Evolutionary conservation across 2,329 filamentous ascomycete genomes (phyloP), one percentile per base, ranked within the genome.

Genomic region (Fusarium guadeloupense): DNA sequence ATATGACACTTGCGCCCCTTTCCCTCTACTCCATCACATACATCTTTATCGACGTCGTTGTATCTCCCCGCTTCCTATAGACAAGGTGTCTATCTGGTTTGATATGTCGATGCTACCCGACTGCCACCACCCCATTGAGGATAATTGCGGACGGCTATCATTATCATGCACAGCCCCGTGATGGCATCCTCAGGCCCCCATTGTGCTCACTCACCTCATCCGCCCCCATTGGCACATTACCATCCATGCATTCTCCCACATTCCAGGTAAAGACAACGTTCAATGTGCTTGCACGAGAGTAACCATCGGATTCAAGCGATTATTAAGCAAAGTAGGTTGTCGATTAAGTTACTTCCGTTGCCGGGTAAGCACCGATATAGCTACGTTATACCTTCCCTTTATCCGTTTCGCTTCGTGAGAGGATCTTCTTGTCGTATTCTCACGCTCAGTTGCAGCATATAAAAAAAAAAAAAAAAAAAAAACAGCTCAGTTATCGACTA

Each of bases 81-180:
- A 48, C 54, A 37, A 35, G 59, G 41, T 44, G 34, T 40, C 30
- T 50, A 38, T 28, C 19, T n/a, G 13, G 12, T 31, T 31, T 51
- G 41, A 61, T 42, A 51, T 31, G 14, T 14, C 28, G 19, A 64
- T 63, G 54, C 19, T 61, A 64, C 60, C 42, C 47, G 38, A 45
- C 45, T 31, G 37, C 47, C 31, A n/a, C 21, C 26, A 39, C 17
- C 19, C 34, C 34, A 14, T 41, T 31, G 61, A 46, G 41, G 37
- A 41, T 41, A 41, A 46, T 35, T 41, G 40, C 41, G 60, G 42
- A 51, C 46, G 51, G 43, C 50, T 46, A 57, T 61, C 51, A 49
- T 44, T 57, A 35, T 57, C 50, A 61, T 50, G 34, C 60, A 64
- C 60, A 64, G 60, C 60, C 60, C 47, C 48, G 40, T 55, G 43